Conservation (phyloP, 2,329 filamentous ascomycete species). For the Coniochaeta sp. region DNA sequence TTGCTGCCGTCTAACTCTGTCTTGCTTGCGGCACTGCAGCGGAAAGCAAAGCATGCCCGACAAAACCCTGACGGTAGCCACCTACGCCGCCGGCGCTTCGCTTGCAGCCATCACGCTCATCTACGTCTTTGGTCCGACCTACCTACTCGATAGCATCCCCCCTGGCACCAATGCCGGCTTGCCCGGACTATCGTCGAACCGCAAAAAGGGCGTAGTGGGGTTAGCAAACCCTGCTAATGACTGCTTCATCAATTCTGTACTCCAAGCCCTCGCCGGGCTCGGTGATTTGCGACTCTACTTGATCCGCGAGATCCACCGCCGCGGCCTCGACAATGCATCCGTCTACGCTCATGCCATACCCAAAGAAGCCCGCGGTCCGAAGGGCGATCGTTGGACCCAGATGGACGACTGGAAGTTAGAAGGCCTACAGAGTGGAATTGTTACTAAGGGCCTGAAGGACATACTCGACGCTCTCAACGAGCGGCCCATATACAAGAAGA, state of each 20-base stretch:
- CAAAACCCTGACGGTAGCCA: conserved; percentile 73
- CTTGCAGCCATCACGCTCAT: conserved; percentile 91
- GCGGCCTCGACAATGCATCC: conserved; percentile 68
- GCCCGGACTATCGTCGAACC: conserved; percentile 24
- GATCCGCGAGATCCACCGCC: conserved; percentile 82
- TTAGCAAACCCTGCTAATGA: conserved; percentile 89
- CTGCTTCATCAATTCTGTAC: conserved; percentile 92
- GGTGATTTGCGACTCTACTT: conserved; percentile 85
- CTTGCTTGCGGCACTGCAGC: conserved; percentile 36
- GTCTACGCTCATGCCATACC: conserved; percentile 62
- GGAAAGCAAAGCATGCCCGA: conserved; percentile 66
- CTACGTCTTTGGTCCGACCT: conserved; percentile 97
- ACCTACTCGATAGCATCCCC: conserved; percentile 67
- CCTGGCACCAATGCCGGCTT: conserved; percentile 30
- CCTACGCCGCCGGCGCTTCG: conserved; percentile 91
- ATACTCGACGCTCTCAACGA: conserved; percentile 91
- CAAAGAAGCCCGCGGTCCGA: conserved; percentile 17
- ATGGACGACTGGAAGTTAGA: conserved; percentile 54
- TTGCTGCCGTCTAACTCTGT: background rate
- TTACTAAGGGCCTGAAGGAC: conserved; percentile 83
- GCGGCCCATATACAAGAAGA: conserved; percentile 87
- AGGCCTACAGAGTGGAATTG: conserved; percentile 69
- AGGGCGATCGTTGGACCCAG: conserved; percentile 10
- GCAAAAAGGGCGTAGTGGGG: conserved; percentile 84
- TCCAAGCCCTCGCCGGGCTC: conserved; percentile 86